A percentile compares a stretch with the other conserved stretches of the same genome.
These are phyloP conservation scores for Luzula sylvatica DNA, from an alignment of 176 grass and related monocot genomes.

Conservation along the genomic window DNA sequence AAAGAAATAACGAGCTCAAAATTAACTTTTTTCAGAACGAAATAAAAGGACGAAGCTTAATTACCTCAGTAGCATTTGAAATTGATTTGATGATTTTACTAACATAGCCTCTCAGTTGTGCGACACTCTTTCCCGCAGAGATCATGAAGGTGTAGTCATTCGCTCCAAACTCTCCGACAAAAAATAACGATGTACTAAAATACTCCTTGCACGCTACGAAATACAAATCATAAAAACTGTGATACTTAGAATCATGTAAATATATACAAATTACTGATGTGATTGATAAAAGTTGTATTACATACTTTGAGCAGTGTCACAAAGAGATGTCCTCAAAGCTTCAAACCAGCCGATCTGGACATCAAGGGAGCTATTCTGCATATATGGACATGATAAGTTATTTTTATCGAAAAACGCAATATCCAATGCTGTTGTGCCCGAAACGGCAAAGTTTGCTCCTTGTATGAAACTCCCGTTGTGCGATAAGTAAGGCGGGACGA, in stretches of 20 bases:
- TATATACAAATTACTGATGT: too few species aligned
- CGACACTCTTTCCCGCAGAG: slow-evolving; percentile 1
- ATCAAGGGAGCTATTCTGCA: slow-evolving; percentile 30
- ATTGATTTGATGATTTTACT: slow-evolving; percentile 13
- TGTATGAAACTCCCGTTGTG: slow-evolving; percentile 44
- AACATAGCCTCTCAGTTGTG: slow-evolving; percentile 13
- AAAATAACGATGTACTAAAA: slow-evolving; percentile 36
- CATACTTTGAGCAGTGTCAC: not conserved
- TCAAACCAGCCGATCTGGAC: slow-evolving; percentile 56
- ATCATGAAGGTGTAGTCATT: slow-evolving; percentile 29
- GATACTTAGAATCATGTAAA: too few species aligned
- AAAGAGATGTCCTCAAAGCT: slow-evolving; percentile 21
- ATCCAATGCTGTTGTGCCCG: slow-evolving; percentile 53
- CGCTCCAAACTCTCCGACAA: slow-evolving; percentile 29
- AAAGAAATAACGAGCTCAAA: too few species aligned
- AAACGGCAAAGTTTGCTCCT: slow-evolving; percentile 57
- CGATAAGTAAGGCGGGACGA: slow-evolving; percentile 37
- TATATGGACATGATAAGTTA: slow-evolving; percentile 13
- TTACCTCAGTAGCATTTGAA: slow-evolving; percentile 34
- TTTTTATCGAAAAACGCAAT: slow-evolving; percentile 4
- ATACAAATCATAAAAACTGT: not conserved
- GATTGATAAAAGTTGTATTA: too few species aligned
- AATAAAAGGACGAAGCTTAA: not conserved
- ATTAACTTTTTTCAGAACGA: too few species aligned
- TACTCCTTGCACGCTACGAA: slow-evolving; percentile 24